phyloP scores from a whole-genome alignment of 1,139 yeast genomes.

The Saccharomycopsis hybrid region DNA sequence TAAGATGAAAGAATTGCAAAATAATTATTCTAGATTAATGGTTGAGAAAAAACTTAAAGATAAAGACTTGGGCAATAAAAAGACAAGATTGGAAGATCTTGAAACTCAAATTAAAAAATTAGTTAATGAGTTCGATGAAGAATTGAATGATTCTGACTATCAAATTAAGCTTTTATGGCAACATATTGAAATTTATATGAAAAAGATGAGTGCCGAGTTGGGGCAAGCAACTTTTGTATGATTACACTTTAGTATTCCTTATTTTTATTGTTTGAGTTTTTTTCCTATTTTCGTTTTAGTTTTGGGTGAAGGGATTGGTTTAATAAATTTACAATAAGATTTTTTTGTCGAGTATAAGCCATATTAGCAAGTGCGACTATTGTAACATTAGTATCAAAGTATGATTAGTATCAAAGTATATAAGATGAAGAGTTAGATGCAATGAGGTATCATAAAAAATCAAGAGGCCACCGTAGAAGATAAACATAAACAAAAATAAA shows the following conservation, averaged over 20 bases:
- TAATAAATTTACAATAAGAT: too few species aligned
- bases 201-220: constrained; percentile 12
- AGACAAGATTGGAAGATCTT: constrained; percentile 23
- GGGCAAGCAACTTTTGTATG: not conserved
- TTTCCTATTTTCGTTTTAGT: not conserved
- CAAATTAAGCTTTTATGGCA: constrained; percentile 17
- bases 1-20: constrained; percentile 40
- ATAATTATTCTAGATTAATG: constrained; percentile 42
- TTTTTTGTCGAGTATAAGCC: too few species aligned
- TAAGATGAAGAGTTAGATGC: too few species aligned
- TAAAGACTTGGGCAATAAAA: constrained; percentile 42
- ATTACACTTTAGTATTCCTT: not conserved
- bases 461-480: too few species aligned
- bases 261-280: not conserved
- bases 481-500: too few species aligned
- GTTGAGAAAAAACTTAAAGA: constrained; percentile 48
- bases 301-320: too few species aligned
- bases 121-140: constrained; percentile 15
- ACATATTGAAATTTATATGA: constrained; percentile 19
- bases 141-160: constrained; percentile 16
- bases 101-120: constrained; percentile 8
- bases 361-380: too few species aligned
- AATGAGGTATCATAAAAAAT: too few species aligned
- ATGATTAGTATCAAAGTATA: too few species aligned
- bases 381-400: too few species aligned